Percentiles rank a stretch among this genome's conserved stretches.
phyloP scores from a whole-genome alignment of 768 basidiomycete genomes.

The Boletus barrowsii region DNA sequence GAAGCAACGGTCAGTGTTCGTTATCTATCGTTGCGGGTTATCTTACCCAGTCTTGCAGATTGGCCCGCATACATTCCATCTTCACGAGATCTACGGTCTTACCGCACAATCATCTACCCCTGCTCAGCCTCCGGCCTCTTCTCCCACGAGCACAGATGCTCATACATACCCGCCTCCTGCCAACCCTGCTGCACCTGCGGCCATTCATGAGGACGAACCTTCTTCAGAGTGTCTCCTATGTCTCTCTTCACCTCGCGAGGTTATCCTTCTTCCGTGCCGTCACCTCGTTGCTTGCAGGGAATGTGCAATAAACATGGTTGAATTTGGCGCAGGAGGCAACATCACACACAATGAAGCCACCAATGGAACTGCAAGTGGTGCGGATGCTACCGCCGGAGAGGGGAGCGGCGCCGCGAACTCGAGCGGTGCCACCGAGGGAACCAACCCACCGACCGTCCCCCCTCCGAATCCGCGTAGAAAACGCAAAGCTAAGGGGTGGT shows the following conservation, averaged over 20 bases:
- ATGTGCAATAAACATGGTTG: slow-evolving; percentile 95
- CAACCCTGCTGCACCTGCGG: slow-evolving; percentile 16
- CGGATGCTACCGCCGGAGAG: slow-evolving; percentile 22
- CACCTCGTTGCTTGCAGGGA: slow-evolving; percentile 95
- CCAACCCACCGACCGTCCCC: slow-evolving; percentile 22
- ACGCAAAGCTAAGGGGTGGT: slow-evolving; percentile 95
- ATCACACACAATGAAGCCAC: slow-evolving; percentile 58
- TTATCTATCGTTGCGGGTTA: neutral
- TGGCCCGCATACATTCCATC: slow-evolving; percentile 88
- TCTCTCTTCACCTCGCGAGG: slow-evolving; percentile 82
- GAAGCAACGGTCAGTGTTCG: slow-evolving; percentile 67
- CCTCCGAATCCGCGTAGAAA: slow-evolving; percentile 60
- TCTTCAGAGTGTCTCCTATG: slow-evolving; percentile 91
- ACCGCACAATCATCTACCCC: slow-evolving; percentile 51
- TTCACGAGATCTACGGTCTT: slow-evolving; percentile 94
- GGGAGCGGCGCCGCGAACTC: slow-evolving; percentile 18
- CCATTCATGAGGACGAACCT: slow-evolving; percentile 59
- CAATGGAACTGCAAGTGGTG: slow-evolving; percentile 28
- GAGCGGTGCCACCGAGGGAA: slow-evolving; percentile 24
- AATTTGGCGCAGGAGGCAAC: slow-evolving; percentile 90
- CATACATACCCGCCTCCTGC: slow-evolving; percentile 48
- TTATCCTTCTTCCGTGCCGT: slow-evolving; percentile 88
- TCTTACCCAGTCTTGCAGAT: slow-evolving; percentile 49
- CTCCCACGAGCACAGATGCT: slow-evolving; percentile 34
- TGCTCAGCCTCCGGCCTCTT: slow-evolving; percentile 36